Evolutionary conservation across 1,284 basidiomycete species (phyloP).

Genomic region (Meripilus lineatus): DNA sequence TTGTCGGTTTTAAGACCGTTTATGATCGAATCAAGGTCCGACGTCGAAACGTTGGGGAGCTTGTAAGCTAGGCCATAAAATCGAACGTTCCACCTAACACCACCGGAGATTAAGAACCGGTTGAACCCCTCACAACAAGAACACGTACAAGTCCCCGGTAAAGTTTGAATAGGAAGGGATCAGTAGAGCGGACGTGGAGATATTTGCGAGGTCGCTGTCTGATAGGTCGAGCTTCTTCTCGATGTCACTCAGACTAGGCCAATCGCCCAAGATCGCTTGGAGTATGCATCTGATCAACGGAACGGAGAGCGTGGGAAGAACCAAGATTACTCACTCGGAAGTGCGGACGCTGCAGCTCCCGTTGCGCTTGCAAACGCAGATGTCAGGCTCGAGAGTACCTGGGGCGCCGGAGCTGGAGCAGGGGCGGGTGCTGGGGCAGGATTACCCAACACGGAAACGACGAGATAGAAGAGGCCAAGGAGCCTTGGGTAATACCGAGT

Average conservation of each 20-base stretch:
- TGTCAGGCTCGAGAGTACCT: slow-evolving; percentile 13
- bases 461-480: slow-evolving; percentile 5
- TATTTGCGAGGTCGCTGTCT: slow-evolving; percentile 15
- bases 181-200: slow-evolving; percentile 19
- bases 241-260: slow-evolving; percentile 23
- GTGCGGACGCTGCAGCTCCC: slow-evolving; percentile 18
- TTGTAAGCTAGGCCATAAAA: slow-evolving; percentile 25
- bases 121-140: too few relatives aligned
- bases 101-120: too few relatives aligned
- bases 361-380: slow-evolving; percentile 19
- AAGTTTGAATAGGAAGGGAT: slow-evolving; percentile 24
- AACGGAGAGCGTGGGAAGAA: not conserved
- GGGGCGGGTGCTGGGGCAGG: slow-evolving; percentile 12
- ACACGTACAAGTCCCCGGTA: slow-evolving; percentile 15
- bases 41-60: slow-evolving; percentile 20
- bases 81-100: slow-evolving; percentile 22
- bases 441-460: slow-evolving; percentile 8
- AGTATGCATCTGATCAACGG: not conserved
- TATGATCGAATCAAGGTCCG: slow-evolving; percentile 20
- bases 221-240: slow-evolving; percentile 20
- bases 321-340: slow-evolving; percentile 14
- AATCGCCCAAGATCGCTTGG: slow-evolving; percentile 19
- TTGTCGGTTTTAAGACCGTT: slow-evolving; percentile 20
- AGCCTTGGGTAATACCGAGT: too few relatives aligned
- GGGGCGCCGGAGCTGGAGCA: slow-evolving; percentile 15